These are phyloP conservation scores for Pachyrhizus erosus DNA, from an alignment of 306 rosid genomes.

Conservation along the genomic window DNA sequence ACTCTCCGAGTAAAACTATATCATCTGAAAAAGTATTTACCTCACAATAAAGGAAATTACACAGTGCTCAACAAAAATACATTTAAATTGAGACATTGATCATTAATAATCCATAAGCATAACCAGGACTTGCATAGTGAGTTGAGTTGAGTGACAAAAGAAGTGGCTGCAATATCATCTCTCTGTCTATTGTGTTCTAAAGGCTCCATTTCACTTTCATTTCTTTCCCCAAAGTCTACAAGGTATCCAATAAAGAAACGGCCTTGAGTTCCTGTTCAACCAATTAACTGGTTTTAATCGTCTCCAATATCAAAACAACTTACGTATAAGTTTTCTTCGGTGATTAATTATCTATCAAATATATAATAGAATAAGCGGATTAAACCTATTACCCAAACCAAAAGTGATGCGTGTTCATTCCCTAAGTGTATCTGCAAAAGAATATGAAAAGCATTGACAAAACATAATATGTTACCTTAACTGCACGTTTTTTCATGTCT, in stretches of 20 bases:
- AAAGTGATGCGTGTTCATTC: neutral
- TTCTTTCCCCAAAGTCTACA: slow-evolving; percentile 15
- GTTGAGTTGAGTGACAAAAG: slow-evolving; percentile 11
- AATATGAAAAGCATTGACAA: slow-evolving; percentile 22
- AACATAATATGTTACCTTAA: slow-evolving; percentile 60
- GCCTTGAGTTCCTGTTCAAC: neutral
- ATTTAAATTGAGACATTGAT: neutral
- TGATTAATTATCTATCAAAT: slow-evolving; percentile 18
- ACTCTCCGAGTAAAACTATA: neutral
- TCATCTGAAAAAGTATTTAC: neutral
- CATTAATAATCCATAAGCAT: neutral
- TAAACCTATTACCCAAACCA: slow-evolving; percentile 18
- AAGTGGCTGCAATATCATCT: neutral
- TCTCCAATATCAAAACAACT: neutral
- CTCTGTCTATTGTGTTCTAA: neutral
- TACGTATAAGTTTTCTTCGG: neutral
- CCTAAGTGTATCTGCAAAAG: neutral
- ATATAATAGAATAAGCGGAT: neutral
- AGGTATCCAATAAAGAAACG: neutral
- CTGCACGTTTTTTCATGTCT: slow-evolving; percentile 75
- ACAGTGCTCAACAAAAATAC: neutral
- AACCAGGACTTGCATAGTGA: neutral
- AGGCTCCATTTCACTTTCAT: slow-evolving; percentile 20
- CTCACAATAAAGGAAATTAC: neutral
- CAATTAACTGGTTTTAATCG: neutral